A percentile compares a stretch with the other conserved stretches of the same genome.
phyloP scores from a whole-genome alignment of 495 filamentous ascomycete genomes.

The Recurvomyces mirabilis region DNA sequence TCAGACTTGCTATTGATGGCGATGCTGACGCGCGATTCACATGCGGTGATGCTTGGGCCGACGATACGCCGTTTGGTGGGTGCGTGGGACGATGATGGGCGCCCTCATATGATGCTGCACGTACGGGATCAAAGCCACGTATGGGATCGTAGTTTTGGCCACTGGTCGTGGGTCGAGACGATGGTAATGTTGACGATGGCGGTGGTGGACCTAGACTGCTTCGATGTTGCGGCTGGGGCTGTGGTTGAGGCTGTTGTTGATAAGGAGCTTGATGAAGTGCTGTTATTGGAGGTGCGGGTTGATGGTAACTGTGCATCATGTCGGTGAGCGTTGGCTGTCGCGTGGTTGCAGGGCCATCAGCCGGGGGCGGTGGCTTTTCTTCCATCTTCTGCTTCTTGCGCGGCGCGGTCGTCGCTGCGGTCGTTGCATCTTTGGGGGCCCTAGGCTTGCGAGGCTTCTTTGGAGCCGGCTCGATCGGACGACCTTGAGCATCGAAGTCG shows the following conservation, averaged over 20 bases:
- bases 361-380: slow-evolving; percentile 27
- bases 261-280: no score
- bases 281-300: no score
- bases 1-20: slow-evolving; percentile 78
- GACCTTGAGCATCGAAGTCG: slow-evolving; percentile 32
- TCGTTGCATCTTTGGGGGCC: slow-evolving; percentile 46
- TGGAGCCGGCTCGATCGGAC: slow-evolving; percentile 28
- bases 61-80: slow-evolving; percentile 44
- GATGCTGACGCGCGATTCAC: slow-evolving; percentile 64
- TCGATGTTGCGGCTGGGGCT: slow-evolving; percentile 7
- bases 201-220: slow-evolving; percentile 5
- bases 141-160: slow-evolving; percentile 84
- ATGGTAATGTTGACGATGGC: slow-evolving; percentile 27
- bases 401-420: slow-evolving; percentile 35
- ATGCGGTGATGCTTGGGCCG: slow-evolving; percentile 39
- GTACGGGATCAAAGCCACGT: slow-evolving; percentile 74
- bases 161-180: slow-evolving; percentile 44
- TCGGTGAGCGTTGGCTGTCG: slow-evolving; percentile 24
- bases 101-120: slow-evolving; percentile 57
- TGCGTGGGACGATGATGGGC: slow-evolving; percentile 36
- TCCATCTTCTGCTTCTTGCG: slow-evolving; percentile 38
- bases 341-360: slow-evolving; percentile 25
- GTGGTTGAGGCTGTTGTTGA: background rate
- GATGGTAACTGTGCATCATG: slow-evolving; percentile 8
- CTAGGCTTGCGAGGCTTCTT: slow-evolving; percentile 43